Base-by-base conservation (phyloP, 768 basidiomycete genomes). In the Suillus brevipes region DNA sequence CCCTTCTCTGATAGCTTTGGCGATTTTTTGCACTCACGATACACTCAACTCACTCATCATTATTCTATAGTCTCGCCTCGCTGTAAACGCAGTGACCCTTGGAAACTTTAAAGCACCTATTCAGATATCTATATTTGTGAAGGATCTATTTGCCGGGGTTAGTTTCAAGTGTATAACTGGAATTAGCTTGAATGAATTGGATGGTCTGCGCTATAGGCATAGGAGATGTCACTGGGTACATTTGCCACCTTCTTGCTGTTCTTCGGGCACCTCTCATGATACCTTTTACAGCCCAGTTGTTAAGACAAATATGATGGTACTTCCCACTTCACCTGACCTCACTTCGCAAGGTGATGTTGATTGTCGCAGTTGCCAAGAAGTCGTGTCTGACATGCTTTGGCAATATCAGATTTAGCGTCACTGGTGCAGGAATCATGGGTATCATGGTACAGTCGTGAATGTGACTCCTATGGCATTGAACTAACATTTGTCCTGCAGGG, bases 141-240 rank as follows among this genome's bases (percentile, higher is more conserved):
- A 92, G 74, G 90, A 92, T 64, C 61, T 94, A 5, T 93, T 92
- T 67, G 81, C 87, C n/a, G 92, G 92, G 90, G 92, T 89, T 69
- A 63, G 73, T 67, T 37, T 28, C 58, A 59, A 59, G n/a, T 40
- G 42, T 28, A 23, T 65, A 42, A 55, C 47, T 28, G 58, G 28
- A 16, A 16, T 6, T 55, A 66, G 20, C 23, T 52, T 50, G 42
- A 49, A 36, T 31, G 52, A 63, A 42, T 59, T 57, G 49, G 16
- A 63, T 53, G 16, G 59, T 23, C 8, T n/a, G 5, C 18, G 20
- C 6, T 43, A 10, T 58, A 89, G 89, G 89, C 31, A 87, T 86
- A 67, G 90, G 84, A 23, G 91, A 92, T 70, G 84, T 92, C 65
- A 92, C 90, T 65, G 89, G 91, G 88, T 88, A 77, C 62, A 72